Conservation (phyloP, 139 green algal genomes). For the Closterium sp. region DNA sequence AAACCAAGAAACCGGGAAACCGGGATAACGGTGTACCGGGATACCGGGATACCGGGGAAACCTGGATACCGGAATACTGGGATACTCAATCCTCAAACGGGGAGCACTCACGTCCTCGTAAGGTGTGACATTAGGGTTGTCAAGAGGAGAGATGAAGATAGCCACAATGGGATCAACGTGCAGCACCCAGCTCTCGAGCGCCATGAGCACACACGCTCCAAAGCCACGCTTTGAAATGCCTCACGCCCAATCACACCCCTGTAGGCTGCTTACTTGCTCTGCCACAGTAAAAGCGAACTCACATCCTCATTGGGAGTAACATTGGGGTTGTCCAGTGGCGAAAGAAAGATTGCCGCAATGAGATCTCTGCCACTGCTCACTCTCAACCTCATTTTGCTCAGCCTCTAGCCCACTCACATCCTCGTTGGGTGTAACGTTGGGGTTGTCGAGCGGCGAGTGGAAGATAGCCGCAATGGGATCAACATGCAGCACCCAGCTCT, state of each 20-base stretch:
- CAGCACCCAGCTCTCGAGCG: conserved; percentile 76
- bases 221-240: conserved; percentile 55
- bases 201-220: conserved; percentile 72
- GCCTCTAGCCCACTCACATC: neutral
- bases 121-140: conserved; percentile 33
- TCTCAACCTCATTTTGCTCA: too few species aligned
- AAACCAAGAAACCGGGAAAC: too few species aligned
- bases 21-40: too few species aligned
- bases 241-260: too few species aligned
- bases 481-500: conserved; percentile 72
- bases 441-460: conserved; percentile 51
- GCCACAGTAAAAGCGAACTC: neutral
- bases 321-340: conserved; percentile 57
- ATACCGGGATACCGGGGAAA: too few species aligned
- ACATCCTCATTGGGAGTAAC: conserved; percentile 11
- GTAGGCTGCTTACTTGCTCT: too few species aligned
- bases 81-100: too few species aligned
- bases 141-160: conserved; percentile 63
- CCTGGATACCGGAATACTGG: too few species aligned
- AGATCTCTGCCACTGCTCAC: too few species aligned
- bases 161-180: conserved; percentile 62
- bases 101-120: conserved; percentile 17
- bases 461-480: conserved; percentile 63
- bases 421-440: too few species aligned
- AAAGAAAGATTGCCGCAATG: conserved; percentile 63